Evolutionary conservation across 202 grass and related monocot species (phyloP).

Genomic region (Musa balbisiana): DNA sequence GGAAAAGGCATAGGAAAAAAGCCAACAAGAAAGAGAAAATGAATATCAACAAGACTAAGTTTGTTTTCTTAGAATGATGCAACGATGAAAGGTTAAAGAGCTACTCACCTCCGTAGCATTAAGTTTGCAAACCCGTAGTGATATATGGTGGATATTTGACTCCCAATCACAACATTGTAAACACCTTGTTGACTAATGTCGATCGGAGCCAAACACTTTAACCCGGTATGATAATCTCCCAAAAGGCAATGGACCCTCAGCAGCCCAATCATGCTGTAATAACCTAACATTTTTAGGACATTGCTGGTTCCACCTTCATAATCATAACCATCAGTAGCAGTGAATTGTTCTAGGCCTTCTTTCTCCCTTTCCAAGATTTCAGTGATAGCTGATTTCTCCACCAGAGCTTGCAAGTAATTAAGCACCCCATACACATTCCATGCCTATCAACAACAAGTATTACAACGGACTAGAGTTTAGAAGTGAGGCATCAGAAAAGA

Average conservation of each 20-base stretch:
- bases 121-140: constrained; percentile 95
- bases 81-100: background rate
- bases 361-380: constrained; percentile 94
- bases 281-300: constrained; percentile 93
- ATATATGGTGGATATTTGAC: constrained; percentile 94
- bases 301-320: constrained; percentile 83
- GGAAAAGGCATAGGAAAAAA: too few relatives aligned
- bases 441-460: constrained; percentile 35
- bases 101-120: constrained; percentile 73
- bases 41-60: too few relatives aligned
- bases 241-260: constrained; percentile 97
- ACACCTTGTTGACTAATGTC: constrained; percentile 96
- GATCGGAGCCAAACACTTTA: constrained; percentile 82
- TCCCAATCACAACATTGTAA: constrained; percentile 91
- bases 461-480: background rate
- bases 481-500: background rate
- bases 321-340: constrained; percentile 76
- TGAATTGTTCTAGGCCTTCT: constrained; percentile 88
- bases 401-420: constrained; percentile 91
- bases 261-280: constrained; percentile 98
- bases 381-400: constrained; percentile 86
- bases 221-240: constrained; percentile 84
- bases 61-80: background rate
- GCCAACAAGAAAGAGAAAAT: too few relatives aligned
- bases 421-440: constrained; percentile 97